Base-by-base conservation (phyloP, 805 yeast genomes). In the Candida insectorum region DNA sequence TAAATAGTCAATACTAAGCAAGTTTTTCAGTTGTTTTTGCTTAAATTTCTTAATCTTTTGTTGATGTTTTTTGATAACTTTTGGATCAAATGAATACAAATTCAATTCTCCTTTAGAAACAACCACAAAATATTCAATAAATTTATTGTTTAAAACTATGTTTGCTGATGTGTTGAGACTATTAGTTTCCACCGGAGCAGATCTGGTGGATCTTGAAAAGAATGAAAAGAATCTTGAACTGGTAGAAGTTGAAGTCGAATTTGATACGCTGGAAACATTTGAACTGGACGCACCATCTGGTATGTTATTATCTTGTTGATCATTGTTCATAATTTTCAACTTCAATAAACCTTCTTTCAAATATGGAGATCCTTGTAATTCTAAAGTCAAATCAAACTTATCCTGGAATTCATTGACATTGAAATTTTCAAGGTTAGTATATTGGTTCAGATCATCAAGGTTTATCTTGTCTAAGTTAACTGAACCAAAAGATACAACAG, bases 291-390 rank as follows among this genome's bases (percentile, higher is more conserved):
- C 20, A 15, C 17, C 34, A 16, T 40, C 44, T 11, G 44, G 40
- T 12, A 36, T 14, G 20, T 38, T 40, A 31, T 46, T 47, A 44
- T 65, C 71, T 16, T 56, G 56, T 45, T 52, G 55, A 44, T 62
- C 70, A 48, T 65, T 57, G 40, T 63, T 56, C 34, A 54, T 43
- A 17, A 63, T 55, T 37, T 55, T 58, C 46, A 64, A 54, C 41
- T 72, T 65, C 44, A 79, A 62, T 23, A 83, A 48, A 1, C 93
- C 91, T 57, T 83, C 91, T 50, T 83, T 80, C 36, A 79, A 69
- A 77, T 85, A 83, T 1, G 93, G 91, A 1, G 89, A 78, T 1
- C 91, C 91, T 33, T 71, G 70, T 28, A 77, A 62, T 48, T 80
- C 88, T 37, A 81, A 61, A 24, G 73, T 74, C 43, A 74, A 66